phyloP scores from a whole-genome alignment of 2,329 filamentous ascomycete genomes.

The Penicillium sp. region DNA sequence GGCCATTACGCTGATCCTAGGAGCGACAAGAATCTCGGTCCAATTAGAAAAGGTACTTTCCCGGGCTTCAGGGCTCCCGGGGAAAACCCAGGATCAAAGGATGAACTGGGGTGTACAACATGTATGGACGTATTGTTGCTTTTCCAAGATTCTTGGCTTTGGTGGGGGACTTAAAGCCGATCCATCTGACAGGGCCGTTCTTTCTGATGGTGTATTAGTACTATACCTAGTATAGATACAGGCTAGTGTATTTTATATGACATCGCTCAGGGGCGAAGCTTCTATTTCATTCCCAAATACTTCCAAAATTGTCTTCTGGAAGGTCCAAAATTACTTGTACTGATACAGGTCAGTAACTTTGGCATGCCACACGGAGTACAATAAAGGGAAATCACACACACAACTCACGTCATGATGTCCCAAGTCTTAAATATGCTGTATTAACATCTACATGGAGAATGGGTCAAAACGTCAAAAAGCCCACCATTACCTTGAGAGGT shows the following conservation, averaged over 20 bases:
- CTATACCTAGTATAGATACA: neutral
- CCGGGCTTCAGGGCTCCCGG: neutral
- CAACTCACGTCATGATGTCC: neutral
- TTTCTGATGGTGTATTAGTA: neutral
- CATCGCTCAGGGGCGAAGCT: neutral
- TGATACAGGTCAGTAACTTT: neutral
- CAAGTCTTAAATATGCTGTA: neutral
- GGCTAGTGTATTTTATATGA: conserved; percentile 6
- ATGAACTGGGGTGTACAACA: neutral
- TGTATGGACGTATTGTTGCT: conserved; percentile 14
- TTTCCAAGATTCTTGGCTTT: conserved; percentile 28
- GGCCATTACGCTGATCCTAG: neutral
- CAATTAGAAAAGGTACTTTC: neutral
- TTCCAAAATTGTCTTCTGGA: conserved; percentile 8
- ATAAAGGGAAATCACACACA: neutral
- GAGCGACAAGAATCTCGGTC: neutral
- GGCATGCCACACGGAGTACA: neutral
- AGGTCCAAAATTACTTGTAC: neutral
- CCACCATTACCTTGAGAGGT: neutral
- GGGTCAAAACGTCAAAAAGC: neutral
- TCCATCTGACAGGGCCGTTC: conserved; percentile 25
- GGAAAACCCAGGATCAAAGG: neutral
- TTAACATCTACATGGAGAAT: neutral
- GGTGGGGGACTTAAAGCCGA: conserved; percentile 20
- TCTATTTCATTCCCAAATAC: neutral